Base-by-base conservation (phyloP, 257 asterid species). In the Ilex aquifolium region DNA sequence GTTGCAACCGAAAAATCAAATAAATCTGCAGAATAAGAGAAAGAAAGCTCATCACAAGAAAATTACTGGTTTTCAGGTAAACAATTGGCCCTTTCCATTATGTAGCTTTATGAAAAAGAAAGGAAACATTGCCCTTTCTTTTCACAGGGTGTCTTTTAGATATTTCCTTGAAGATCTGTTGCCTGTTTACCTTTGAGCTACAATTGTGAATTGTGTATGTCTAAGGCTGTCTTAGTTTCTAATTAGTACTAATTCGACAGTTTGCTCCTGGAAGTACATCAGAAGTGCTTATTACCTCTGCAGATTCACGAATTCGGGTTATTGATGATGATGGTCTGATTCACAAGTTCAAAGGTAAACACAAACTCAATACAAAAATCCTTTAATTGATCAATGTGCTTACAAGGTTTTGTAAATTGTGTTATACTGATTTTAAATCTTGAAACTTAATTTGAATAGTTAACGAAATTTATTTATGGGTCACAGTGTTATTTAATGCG, bases 1-100 rank as follows among this genome's bases (percentile, higher is more conserved):
- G 73, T 66, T 92, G 78, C 91, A 73, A 77, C 86, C 76, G 57
- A 82, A 82, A 78, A 68, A 76, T 80, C 87, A 76, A 77, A 85
- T 92, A 74, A 85, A 89, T 77, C 80, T 92, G 76, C 97, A 83
- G 83, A 92, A 86, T 67, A 92, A 85, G 86, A 92, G 87, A 74
- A 90, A 87, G 84, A 92, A 87, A 75, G 76, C 95, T 65, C 95
- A 87, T 75, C 93, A 80, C 80, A 92, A 92, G 87, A 92, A 92
- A 83, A 92, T 92, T 62, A 92, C 99, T 29, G 97, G 99, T 64
- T 87, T 92, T 79, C 97, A 92, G 95, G 99, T 92, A 69, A 77
- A 52, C 55, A 31, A 14, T 46, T 46, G 52, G 52, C 13, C 52
- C n/a, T 46, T 46, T 36, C 42, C 52, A 10, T 46, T 10, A 46